Conservation (phyloP, 306 rosid species). For the Trifolium fragiferum region DNA sequence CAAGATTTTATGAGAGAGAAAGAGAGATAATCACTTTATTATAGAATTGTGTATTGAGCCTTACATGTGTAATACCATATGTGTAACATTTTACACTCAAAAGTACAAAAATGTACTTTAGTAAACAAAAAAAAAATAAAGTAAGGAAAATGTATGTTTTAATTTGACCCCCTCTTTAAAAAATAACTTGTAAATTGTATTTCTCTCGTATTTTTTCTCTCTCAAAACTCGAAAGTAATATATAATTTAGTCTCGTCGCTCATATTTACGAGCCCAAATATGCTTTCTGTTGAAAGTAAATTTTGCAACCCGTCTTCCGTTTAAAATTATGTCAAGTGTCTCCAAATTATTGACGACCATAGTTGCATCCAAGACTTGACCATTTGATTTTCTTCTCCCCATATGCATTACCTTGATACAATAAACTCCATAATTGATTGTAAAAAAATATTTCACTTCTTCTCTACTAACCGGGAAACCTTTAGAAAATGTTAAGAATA, state of each 20-base stretch:
- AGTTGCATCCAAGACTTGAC: constrained; percentile 61
- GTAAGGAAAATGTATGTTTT: not conserved
- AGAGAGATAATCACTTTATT: not conserved
- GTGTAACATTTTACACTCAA: not conserved
- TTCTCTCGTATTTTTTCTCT: not conserved
- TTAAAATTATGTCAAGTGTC: constrained; percentile 49
- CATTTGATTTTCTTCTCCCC: constrained; percentile 41
- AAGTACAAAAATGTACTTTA: not conserved
- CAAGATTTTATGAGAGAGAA: too few relatives aligned
- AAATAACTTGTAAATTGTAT: not conserved
- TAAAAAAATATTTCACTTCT: constrained; percentile 50
- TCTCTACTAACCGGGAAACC: constrained; percentile 57
- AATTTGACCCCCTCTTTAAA: not conserved
- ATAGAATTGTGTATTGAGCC: not conserved
- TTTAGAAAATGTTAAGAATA: constrained; percentile 70
- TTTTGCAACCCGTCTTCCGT: constrained; percentile 51
- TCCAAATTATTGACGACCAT: constrained; percentile 50
- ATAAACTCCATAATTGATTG: constrained; percentile 30
- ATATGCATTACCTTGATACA: constrained; percentile 52
- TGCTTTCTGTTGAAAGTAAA: constrained; percentile 59
- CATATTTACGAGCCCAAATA: constrained; percentile 73
- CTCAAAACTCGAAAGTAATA: too few relatives aligned
- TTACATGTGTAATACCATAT: not conserved
- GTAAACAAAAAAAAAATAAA: not conserved
- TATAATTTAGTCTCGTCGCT: constrained; percentile 52